A percentile compares a stretch with the other conserved stretches of the same genome.
Evolutionary conservation across 768 basidiomycete species (phyloP).

Genomic region (Suillus decipiens): DNA sequence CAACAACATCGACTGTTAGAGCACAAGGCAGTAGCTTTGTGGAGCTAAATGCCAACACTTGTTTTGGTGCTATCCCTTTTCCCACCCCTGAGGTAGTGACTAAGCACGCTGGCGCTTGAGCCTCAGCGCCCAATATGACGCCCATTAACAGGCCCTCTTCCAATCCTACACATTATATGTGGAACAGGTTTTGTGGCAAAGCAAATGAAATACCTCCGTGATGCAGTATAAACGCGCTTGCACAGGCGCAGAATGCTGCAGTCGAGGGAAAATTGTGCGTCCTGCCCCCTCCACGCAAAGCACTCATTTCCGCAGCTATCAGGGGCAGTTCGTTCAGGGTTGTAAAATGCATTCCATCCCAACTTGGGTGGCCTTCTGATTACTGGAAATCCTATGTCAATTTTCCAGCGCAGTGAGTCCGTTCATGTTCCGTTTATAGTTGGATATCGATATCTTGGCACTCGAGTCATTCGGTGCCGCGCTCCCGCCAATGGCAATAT

Average conservation of each 20-base stretch:
- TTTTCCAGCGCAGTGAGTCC: constrained; percentile 47
- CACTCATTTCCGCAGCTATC: constrained; percentile 9
- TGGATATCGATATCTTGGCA: constrained; percentile 48
- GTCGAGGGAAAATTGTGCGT: constrained; percentile 43
- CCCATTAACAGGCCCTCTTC: constrained; percentile 47
- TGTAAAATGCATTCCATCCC: constrained; percentile 52
- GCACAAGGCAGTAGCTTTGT: constrained; percentile 58
- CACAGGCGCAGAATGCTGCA: constrained; percentile 55
- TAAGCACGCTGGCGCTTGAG: neutral
- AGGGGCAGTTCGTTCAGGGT: constrained; percentile 36
- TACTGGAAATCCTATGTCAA: constrained; percentile 49
- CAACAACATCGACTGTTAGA: constrained; percentile 55
- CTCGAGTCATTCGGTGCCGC: constrained; percentile 6
- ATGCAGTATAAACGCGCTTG: constrained; percentile 51
- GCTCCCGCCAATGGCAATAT: neutral
- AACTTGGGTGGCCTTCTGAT: constrained; percentile 57
- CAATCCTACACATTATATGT: constrained; percentile 51
- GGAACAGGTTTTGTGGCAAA: constrained; percentile 34
- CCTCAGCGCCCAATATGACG: neutral
- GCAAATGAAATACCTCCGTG: constrained; percentile 49
- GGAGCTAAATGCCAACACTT: constrained; percentile 53
- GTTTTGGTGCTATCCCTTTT: constrained; percentile 56
- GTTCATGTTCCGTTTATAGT: constrained; percentile 57
- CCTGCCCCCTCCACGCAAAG: neutral
- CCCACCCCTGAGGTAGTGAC: constrained; percentile 44